phyloP scores from a whole-genome alignment of 768 basidiomycete genomes.

The Baorangia bicolor region DNA sequence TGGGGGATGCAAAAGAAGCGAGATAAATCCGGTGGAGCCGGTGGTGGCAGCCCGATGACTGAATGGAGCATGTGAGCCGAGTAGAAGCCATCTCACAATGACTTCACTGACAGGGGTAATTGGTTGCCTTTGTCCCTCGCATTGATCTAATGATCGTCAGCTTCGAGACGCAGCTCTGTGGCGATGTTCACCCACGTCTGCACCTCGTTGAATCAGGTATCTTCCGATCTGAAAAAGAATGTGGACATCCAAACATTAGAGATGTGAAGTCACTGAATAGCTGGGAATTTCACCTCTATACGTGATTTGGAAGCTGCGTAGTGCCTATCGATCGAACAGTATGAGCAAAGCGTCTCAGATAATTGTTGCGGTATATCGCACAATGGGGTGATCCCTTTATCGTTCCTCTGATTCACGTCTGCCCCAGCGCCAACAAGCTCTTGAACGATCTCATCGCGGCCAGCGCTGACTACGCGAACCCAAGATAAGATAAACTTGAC shows the following conservation, averaged over 20 bases:
- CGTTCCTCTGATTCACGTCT: conserved; percentile 75
- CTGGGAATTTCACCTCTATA: conserved; percentile 57
- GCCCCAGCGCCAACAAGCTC: conserved; percentile 83
- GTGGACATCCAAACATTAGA: conserved; percentile 26
- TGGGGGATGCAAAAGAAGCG: conserved; percentile 82
- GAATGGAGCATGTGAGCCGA: conserved; percentile 9
- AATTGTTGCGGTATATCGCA: conserved; percentile 35
- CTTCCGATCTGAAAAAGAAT: conserved; percentile 74
- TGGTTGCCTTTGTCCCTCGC: conserved; percentile 93
- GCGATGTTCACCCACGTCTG: conserved; percentile 67
- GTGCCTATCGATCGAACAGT: conserved; percentile 51
- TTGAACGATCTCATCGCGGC: conserved; percentile 68
- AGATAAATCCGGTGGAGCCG: conserved; percentile 87
- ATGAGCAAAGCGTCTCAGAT: conserved; percentile 6
- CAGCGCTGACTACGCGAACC: conserved; percentile 65
- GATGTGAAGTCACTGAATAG: conserved; percentile 21
- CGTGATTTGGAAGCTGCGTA: conserved; percentile 93
- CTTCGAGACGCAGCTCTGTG: conserved; percentile 30
- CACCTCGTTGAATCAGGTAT: conserved; percentile 81
- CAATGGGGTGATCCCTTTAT: conserved; percentile 84
- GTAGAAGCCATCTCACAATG: background rate
- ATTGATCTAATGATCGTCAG: conserved; percentile 69
- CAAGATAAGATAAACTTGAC: background rate
- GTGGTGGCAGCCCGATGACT: conserved; percentile 97
- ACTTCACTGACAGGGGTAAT: conserved; percentile 65